phyloP scores from a whole-genome alignment of 2,329 filamentous ascomycete genomes.

The Aspergillus ibericus region DNA sequence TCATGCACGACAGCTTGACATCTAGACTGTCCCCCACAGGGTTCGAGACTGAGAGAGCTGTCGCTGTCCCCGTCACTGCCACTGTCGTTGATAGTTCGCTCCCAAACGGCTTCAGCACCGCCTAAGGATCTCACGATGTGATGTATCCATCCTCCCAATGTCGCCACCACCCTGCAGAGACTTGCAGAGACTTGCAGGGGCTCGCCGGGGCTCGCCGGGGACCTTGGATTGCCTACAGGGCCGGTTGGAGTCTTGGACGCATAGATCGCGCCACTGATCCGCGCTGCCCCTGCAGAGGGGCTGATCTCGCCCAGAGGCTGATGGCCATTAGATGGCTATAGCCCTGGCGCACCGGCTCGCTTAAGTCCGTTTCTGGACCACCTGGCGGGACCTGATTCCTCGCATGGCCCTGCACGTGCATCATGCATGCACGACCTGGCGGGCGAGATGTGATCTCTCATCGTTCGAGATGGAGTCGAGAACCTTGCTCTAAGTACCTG shows the following conservation, averaged over 20 bases:
- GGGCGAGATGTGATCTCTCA: background rate
- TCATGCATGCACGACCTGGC: slow-evolving; percentile 7
- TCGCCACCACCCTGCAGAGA: background rate
- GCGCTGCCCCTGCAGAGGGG: background rate
- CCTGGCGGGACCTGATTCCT: slow-evolving; percentile 13
- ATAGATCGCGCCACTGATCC: background rate
- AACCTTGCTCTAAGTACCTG: background rate
- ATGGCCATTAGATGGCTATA: too few species aligned
- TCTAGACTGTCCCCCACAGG: background rate
- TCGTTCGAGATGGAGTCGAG: background rate
- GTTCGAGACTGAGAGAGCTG: background rate
- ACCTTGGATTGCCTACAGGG: background rate
- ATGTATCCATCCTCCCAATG: background rate
- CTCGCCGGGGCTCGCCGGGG: too few species aligned
- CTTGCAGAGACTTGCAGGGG: background rate
- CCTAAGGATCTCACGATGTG: background rate
- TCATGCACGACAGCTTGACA: background rate
- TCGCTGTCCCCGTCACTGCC: background rate
- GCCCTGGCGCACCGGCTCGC: background rate
- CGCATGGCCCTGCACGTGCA: background rate
- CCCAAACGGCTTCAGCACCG: background rate
- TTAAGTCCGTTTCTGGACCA: slow-evolving; percentile 5
- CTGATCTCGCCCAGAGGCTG: background rate
- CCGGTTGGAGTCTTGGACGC: background rate
- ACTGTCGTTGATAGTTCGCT: background rate